Evolutionary conservation across 257 asterid species (phyloP).

Genomic region (Lycium ferocissimum): DNA sequence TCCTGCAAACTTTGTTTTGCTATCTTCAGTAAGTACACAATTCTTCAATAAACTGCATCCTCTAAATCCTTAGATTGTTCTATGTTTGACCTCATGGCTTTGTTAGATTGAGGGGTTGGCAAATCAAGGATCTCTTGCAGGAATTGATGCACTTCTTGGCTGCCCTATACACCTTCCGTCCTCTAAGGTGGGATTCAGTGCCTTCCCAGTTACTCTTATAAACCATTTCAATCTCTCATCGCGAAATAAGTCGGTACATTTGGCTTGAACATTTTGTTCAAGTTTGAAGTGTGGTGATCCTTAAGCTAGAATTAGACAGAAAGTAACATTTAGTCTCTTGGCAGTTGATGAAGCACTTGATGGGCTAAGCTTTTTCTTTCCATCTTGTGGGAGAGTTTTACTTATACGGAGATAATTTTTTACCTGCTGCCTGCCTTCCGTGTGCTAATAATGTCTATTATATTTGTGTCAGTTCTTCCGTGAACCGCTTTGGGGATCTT

Average conservation of each 20-base stretch:
- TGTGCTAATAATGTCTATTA: slow-evolving; percentile 40
- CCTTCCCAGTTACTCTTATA: not conserved
- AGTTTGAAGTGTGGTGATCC: not conserved
- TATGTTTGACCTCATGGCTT: slow-evolving; percentile 32
- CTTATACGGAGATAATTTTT: slow-evolving; percentile 17
- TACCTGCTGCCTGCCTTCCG: slow-evolving; percentile 30
- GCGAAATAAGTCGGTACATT: not conserved
- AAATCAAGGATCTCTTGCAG: slow-evolving; percentile 88
- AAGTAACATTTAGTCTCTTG: not conserved
- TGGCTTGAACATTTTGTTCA: slow-evolving; percentile 9
- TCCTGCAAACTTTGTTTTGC: slow-evolving; percentile 74
- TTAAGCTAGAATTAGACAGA: not conserved
- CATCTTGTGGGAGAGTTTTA: slow-evolving; percentile 13
- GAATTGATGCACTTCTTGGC: slow-evolving; percentile 92
- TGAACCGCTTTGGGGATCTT: slow-evolving; percentile 58
- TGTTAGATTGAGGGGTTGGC: slow-evolving; percentile 74
- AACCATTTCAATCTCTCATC: not conserved
- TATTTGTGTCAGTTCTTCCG: slow-evolving; percentile 62
- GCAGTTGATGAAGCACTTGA: slow-evolving; percentile 19
- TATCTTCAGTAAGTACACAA: slow-evolving; percentile 65
- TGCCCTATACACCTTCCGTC: slow-evolving; percentile 93
- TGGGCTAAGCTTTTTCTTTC: slow-evolving; percentile 10
- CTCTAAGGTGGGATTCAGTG: slow-evolving; percentile 61
- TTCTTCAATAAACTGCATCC: slow-evolving; percentile 26
- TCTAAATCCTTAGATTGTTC: slow-evolving; percentile 31